Conservation (phyloP, 768 basidiomycete species). For the Macrolepiota dolichaula region DNA sequence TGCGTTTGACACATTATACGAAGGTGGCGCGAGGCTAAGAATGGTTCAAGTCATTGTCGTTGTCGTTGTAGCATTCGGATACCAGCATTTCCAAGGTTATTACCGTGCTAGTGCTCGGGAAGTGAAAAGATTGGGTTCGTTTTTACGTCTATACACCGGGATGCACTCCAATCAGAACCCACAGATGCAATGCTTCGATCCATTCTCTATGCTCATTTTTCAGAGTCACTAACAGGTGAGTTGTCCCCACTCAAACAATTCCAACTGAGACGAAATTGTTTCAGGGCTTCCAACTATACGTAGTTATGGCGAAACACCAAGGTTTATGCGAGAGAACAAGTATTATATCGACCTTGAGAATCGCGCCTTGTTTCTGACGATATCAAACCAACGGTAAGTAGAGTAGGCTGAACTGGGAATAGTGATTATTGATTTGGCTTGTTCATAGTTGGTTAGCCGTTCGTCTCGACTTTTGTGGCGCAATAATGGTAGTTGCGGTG, state of each 20-base stretch:
- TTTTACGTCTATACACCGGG: background rate
- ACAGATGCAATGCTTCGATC: slow-evolving; percentile 71
- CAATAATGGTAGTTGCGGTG: slow-evolving; percentile 52
- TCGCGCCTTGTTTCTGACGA: slow-evolving; percentile 62
- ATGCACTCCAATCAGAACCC: background rate
- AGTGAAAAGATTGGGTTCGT: slow-evolving; percentile 49
- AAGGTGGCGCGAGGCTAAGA: background rate
- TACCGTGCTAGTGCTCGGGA: slow-evolving; percentile 73
- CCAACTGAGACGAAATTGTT: background rate
- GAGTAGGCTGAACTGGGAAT: background rate
- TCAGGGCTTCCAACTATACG: slow-evolving; percentile 62
- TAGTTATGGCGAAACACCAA: slow-evolving; percentile 60
- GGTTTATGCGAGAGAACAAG: slow-evolving; percentile 65
- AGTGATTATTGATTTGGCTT: background rate
- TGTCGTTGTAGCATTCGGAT: slow-evolving; percentile 51
- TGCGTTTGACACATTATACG: slow-evolving; percentile 25
- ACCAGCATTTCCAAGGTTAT: slow-evolving; percentile 62
- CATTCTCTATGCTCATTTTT: slow-evolving; percentile 72
- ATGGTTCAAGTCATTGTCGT: slow-evolving; percentile 47
- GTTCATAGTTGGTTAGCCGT: slow-evolving; percentile 60
- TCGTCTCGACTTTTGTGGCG: slow-evolving; percentile 68
- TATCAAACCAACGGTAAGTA: slow-evolving; percentile 59
- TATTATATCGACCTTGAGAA: slow-evolving; percentile 72
- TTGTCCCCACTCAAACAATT: background rate
- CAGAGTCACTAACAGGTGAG: slow-evolving; percentile 66